Evolutionary conservation across 169 alveolate species (phyloP), one percentile per base, ranked within the genome.

Genomic region (Cryptosporidium andersoni): DNA sequence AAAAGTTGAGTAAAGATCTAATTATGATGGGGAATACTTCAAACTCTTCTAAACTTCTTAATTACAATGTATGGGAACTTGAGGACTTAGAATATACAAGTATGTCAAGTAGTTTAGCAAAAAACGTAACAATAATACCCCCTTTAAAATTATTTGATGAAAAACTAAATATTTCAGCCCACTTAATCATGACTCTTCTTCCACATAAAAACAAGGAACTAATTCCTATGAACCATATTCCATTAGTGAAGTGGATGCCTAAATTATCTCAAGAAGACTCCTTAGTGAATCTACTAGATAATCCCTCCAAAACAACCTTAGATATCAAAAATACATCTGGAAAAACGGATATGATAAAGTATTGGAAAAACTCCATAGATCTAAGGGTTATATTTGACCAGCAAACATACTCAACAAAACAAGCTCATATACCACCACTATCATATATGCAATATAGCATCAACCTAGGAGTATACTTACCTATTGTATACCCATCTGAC

Each of bases 281-380:
- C 80, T 7, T 65, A 55, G 51, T 88, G 85, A 34, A 66, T 60
- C 25, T 88, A 65, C 51, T 88, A 51, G 91, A 55, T 39, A n/a
- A 82, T 81, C 4, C 65, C n/a, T 25, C 25, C 25, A 25, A 25
- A 25, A 25, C 25, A 25, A 25, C 25, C 25, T 39, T 81, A n/a
- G 48, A 85, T 51, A 56, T 55, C 80, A 51, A 68, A 68, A 39
- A 66, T 80, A 51, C 51, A 8, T 43, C n/a, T 64, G 16, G 43
- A 6, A 49, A 67, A 8, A 56, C 53, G 40, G 58, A 66, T 11
- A 80, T 80, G 63, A 65, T 82, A 3, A 88, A 82, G 74, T 90
- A 89, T 62, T 81, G 89, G 66, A 89, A 89, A 60, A 88, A 85
- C 62, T 82, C 89, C 63, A 89, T 89, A 11, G 89, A 89, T 82